A percentile compares a stretch with the other conserved stretches of the same genome.
Evolutionary conservation across 495 filamentous ascomycete genomes (phyloP).

Genomic region (Pseudomonodictys pantanalensis): DNA sequence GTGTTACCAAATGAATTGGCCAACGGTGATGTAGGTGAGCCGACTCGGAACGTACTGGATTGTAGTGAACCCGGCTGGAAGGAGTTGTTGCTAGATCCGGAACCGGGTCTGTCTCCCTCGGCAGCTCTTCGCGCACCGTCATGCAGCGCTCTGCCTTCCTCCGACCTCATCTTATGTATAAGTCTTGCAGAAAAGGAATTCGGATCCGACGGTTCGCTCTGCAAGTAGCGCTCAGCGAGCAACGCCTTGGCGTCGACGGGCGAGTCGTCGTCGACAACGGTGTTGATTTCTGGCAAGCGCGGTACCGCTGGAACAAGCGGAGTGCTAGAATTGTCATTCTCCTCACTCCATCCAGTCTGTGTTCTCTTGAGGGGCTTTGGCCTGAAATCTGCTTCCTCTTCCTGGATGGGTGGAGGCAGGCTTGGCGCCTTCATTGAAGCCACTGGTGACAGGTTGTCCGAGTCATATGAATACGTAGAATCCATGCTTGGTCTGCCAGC

Average conservation of each 20-base stretch:
- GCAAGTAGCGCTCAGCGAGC: slow-evolving; percentile 20
- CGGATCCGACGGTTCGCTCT: slow-evolving; percentile 24
- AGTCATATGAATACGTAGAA: slow-evolving; percentile 22
- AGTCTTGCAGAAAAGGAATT: slow-evolving; percentile 53
- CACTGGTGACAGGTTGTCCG: slow-evolving; percentile 16
- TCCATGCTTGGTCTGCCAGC: slow-evolving; percentile 29
- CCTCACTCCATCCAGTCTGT: slow-evolving; percentile 25
- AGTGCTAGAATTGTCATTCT: slow-evolving; percentile 3
- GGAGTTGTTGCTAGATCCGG: slow-evolving; percentile 19
- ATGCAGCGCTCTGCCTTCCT: slow-evolving; percentile 68
- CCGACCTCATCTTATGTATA: slow-evolving; percentile 68
- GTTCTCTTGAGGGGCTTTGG: slow-evolving; percentile 22
- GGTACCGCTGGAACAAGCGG: background rate
- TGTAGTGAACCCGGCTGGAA: slow-evolving; percentile 11
- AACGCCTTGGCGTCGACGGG: slow-evolving; percentile 11
- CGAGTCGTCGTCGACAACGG: slow-evolving; percentile 20
- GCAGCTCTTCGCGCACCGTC: slow-evolving; percentile 2
- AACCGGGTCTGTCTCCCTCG: slow-evolving; percentile 11
- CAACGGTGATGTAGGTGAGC: slow-evolving; percentile 10
- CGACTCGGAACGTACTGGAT: slow-evolving; percentile 9
- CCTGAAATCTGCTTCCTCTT: slow-evolving; percentile 30
- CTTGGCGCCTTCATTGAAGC: slow-evolving; percentile 2
- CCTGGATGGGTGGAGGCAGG: slow-evolving; percentile 13
- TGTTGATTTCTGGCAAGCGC: slow-evolving; percentile 12
- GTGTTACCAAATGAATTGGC: slow-evolving; percentile 20